Evolutionary conservation across 305 asterid genomes (phyloP), one percentile per base, ranked within the genome.

Genomic region (Fraxinus ornus): DNA sequence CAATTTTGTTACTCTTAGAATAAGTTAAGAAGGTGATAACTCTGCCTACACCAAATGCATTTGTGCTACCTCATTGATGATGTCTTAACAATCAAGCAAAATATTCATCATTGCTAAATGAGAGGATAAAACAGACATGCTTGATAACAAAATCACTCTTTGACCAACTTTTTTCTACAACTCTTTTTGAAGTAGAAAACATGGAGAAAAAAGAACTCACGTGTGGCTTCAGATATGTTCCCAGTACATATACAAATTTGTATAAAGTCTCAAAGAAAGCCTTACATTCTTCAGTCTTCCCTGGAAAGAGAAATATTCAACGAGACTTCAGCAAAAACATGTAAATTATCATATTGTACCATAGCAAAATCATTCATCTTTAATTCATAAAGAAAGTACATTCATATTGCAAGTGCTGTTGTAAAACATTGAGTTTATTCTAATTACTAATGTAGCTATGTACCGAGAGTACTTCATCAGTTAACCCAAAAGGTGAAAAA

Each of bases 221-320:
- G 60, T 97, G 89, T 78, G 99, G 98, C 93, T 93, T 97, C 83
- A 94, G 91, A 91, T 97, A 97, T 71, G 99, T 97, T 86, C 97
- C 97, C 86, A 97, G 76, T 74, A 97, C 92, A 84, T 97, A 97
- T 82, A 94, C 94, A 77, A 94, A 94, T 86, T 93, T 97, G 90
- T 97, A 93, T 79, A 97, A 78, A 78, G 94, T 92, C 87, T 82
- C 87, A 72, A 95, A 92, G 83, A 91, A 92, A 76, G 75, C 84
- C 82, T 92, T 92, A 89, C 98, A 97, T 78, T 92, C 94, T 85
- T 92, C 95, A 84, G 87, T 55, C 84, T 91, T 93, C 82, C 99
- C 98, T 97, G 97, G 84, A 89, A 84, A 89, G 77, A 78, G 77
- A 80, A 80, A 74, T 35, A 82, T 57, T 62, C 60, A 85, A 80